Base-by-base conservation (phyloP, 257 asterid genomes). In the Henckelia pumila region DNA sequence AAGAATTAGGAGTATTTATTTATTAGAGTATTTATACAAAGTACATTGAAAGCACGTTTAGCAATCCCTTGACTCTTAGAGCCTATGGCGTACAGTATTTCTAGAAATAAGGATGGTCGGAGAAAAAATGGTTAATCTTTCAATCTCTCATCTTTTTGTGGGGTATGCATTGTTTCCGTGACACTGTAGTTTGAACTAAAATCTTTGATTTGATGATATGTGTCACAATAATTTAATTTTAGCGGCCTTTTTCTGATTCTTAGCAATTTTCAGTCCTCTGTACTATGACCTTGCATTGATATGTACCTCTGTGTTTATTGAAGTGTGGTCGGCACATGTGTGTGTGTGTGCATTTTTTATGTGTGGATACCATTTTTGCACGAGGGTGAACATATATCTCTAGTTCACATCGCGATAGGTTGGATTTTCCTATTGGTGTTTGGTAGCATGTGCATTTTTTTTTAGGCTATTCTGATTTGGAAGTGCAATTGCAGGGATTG, bases 401-500 rank as follows among this genome's bases (percentile, higher is more conserved):
- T 63, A 16, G n/a, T 37, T 40, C 8, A 61, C 19, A 32, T 19
- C n/a, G 8, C 0, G 19, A 61, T 23, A 19, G 8, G 11, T 23
- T 11, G 50, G 23, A 35, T 37, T 61, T 17, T 19, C 29, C 53
- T 9, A 4, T 26, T 11, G 24, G 30, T 20, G 23, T 2, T 49
- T 35, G 13, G 30, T 32, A 62, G 35, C n/a, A 5, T 59, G 29
- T 22, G 63, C 56, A 3, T 26, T 66, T 30, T 40, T 23, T 62
- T 65, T 57, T 30, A 24, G 4, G 29, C 26, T 62, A 52, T 44
- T 63, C 74, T 77, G 64, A 71, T 49, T 74, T 70, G 26, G 73
- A 79, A 57, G 25, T 67, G 32, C 60, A 70, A 61, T 71, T 84
- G 83, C 92, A 94, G 99, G 81, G 98, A 91, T 68, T 94, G 99